Evolutionary conservation across 2,329 filamentous ascomycete genomes (phyloP), one percentile per base, ranked within the genome.

Genomic region (Trichoderma sp.): DNA sequence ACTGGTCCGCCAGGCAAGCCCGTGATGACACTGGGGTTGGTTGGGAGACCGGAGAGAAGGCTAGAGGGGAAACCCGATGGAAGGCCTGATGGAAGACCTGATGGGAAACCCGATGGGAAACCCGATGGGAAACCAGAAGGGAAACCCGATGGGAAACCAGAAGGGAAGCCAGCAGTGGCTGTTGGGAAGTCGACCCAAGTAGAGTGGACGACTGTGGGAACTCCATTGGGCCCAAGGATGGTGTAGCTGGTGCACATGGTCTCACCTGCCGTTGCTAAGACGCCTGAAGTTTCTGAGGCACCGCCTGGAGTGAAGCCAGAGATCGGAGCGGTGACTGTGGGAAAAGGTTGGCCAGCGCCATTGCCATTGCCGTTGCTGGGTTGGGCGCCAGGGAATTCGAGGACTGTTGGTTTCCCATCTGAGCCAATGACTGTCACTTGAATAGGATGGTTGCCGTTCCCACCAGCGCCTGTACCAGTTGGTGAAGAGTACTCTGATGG

Each of bases 201-300:
- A 9, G 81, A 82, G 51, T 82, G 78, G 24, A 82, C 72, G 12
- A 81, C 75, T 11, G 81, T 82, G 12, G 79, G 77, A 47, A 76
- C 72, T 6, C 80, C 80, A 72, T 82, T 75, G n/a, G 77, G 47
- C 3, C 81, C 81, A 51, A 77, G 74, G 57, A 81, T 73, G 15
- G 79, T 82, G 58, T 73, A 75, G 43, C 66, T 75, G 15, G 75
- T 76, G 36, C 73, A 73, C 8, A 72, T 72, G 6, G 73, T 74
- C 12, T 74, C 51, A 43, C 56, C 72, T 26, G 51, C 39, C 2
- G 65, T 71, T 36, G 66, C 34, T 5, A 43, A 57, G 14, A 34
- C 34, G 5, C n/a, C n/a, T n/a, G 47, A 36, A 47, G 43, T 51
- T 18, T 32, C 36, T 62, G 58, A 51, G 9, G 14, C 51, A 65